phyloP scores from a whole-genome alignment of 495 filamentous ascomycete species.

The Sphaerosporella brunnea region DNA sequence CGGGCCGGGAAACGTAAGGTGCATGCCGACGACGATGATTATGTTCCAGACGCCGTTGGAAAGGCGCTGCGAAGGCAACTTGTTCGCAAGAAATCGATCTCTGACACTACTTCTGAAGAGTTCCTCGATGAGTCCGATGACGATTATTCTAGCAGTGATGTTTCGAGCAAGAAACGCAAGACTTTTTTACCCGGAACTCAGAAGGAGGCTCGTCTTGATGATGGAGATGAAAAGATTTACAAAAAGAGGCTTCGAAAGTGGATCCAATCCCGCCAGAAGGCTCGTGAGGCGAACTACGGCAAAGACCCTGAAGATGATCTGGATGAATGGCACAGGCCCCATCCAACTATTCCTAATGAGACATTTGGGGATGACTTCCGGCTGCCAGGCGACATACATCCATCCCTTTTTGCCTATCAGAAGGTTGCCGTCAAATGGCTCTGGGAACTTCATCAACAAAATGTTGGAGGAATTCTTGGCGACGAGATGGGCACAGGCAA shows the following conservation, averaged over 20 bases:
- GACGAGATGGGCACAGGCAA: conserved; percentile 98
- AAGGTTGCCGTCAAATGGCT: conserved; percentile 93
- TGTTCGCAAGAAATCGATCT: no score
- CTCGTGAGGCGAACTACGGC: conserved; percentile 34
- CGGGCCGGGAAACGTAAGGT: no score
- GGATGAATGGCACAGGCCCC: conserved; percentile 71
- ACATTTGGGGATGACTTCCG: conserved; percentile 49
- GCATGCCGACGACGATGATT: conserved; percentile 32
- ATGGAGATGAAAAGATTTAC: conserved; percentile 76
- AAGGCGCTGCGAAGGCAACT: background rate
- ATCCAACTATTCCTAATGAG: conserved; percentile 59
- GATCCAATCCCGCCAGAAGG: conserved; percentile 48
- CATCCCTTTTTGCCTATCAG: conserved; percentile 83
- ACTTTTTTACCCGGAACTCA: no score
- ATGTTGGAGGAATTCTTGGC: conserved; percentile 83
- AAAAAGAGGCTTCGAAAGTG: conserved; percentile 59
- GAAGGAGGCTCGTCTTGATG: conserved; percentile 40
- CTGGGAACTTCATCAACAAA: conserved; percentile 75
- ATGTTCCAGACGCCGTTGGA: conserved; percentile 13
- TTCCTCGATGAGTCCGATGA: conserved; percentile 12
- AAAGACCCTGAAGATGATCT: conserved; percentile 26
- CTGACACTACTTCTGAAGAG: no score
- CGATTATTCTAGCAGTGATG: conserved; percentile 21
- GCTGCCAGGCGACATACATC: conserved; percentile 79
- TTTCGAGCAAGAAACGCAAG: conserved; percentile 27